phyloP scores from a whole-genome alignment of 805 yeast species.

The Cyberlindnera lachancei region DNA sequence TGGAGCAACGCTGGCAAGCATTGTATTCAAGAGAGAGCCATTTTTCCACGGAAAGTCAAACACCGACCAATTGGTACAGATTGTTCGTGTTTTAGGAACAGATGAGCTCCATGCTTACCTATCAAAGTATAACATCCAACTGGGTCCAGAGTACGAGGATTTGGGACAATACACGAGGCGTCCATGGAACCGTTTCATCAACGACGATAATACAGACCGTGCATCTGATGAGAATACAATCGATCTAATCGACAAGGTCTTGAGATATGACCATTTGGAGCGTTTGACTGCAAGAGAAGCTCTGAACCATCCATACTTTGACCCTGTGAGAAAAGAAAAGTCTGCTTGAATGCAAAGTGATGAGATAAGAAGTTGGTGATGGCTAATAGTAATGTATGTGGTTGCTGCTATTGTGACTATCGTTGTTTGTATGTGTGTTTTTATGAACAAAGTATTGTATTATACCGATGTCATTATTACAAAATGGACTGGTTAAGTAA shows the following conservation, averaged over 20 bases:
- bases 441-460: no score
- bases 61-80: slow-evolving; percentile 86
- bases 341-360: not conserved
- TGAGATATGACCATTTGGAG: slow-evolving; percentile 81
- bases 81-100: slow-evolving; percentile 82
- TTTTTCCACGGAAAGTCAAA: slow-evolving; percentile 89
- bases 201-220: slow-evolving; percentile 41
- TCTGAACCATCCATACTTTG: slow-evolving; percentile 67
- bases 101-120: slow-evolving; percentile 63
- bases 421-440: no score
- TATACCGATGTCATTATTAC: no score
- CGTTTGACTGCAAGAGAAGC: slow-evolving; percentile 87
- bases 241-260: slow-evolving; percentile 64
- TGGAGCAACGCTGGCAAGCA: slow-evolving; percentile 88
- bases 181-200: slow-evolving; percentile 60
- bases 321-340: slow-evolving; percentile 19
- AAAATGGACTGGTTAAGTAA: no score
- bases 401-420: no score
- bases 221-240: slow-evolving; percentile 45
- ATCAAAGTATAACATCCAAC: slow-evolving; percentile 57
- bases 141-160: slow-evolving; percentile 75
- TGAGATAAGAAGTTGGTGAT: not conserved
- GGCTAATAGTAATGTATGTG: no score
- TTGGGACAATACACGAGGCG: slow-evolving; percentile 59
- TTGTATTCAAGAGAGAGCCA: slow-evolving; percentile 84